Evolutionary conservation across 306 rosid species (phyloP).

Genomic region (Adenanthera pavonina): DNA sequence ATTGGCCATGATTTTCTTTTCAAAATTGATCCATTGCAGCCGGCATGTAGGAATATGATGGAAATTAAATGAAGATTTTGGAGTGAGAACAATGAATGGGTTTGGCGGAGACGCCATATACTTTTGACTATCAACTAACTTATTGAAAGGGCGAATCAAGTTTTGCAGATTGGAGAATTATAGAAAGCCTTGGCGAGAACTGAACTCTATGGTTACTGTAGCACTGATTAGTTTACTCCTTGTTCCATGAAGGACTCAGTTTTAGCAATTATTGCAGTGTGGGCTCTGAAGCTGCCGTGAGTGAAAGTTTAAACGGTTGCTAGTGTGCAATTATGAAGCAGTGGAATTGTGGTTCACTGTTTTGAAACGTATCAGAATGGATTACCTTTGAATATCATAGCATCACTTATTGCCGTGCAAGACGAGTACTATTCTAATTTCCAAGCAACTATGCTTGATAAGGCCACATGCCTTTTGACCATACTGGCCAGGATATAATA

Average conservation of each 20-base stretch:
- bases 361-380: neutral
- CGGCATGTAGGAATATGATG: neutral
- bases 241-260: neutral
- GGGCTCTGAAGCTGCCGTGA: too few relatives aligned
- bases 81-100: neutral
- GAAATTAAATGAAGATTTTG: neutral
- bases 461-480: neutral
- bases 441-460: neutral
- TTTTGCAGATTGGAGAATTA: neutral
- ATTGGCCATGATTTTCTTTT: neutral
- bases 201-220: neutral
- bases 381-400: neutral
- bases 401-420: neutral
- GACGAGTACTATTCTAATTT: neutral
- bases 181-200: neutral
- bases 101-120: neutral
- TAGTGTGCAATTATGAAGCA: neutral
- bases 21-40: neutral
- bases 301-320: too few relatives aligned
- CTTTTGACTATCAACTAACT: slow-evolving; percentile 2
- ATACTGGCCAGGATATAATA: neutral
- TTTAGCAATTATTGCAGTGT: neutral
- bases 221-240: neutral
- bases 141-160: neutral
- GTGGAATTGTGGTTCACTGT: neutral